Evolutionary conservation across 768 basidiomycete species (phyloP).

Genomic region (Boletus eberwhitei): DNA sequence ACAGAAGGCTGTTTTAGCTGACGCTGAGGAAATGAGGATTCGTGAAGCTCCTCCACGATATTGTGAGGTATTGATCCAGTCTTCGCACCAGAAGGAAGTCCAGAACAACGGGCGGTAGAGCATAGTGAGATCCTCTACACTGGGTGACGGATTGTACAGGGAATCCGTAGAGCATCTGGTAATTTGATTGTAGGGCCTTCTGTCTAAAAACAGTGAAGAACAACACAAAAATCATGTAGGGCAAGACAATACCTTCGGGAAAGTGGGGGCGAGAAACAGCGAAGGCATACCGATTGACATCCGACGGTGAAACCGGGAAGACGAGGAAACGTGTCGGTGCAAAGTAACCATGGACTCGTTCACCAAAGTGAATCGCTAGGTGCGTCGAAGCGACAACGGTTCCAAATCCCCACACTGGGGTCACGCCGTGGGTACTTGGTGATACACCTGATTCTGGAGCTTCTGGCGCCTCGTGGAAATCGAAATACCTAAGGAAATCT

Average conservation of each 20-base stretch:
- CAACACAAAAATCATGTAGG: background rate
- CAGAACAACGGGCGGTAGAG: constrained; percentile 71
- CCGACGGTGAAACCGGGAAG: constrained; percentile 46
- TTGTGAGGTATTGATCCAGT: constrained; percentile 52
- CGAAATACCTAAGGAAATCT: constrained; percentile 56
- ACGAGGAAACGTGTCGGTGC: constrained; percentile 57
- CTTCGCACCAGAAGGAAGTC: constrained; percentile 75
- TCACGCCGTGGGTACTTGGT: constrained; percentile 52
- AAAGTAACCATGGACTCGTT: constrained; percentile 61
- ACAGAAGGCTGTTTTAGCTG: constrained; percentile 70
- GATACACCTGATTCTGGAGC: constrained; percentile 32
- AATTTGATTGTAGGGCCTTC: constrained; percentile 67
- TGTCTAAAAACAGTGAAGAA: constrained; percentile 39
- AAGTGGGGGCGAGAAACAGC: constrained; percentile 60
- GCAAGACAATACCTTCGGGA: constrained; percentile 43
- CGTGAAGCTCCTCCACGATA: constrained; percentile 48
- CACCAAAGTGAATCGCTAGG: constrained; percentile 46
- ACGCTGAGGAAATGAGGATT: constrained; percentile 65
- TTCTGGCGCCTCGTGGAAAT: constrained; percentile 55
- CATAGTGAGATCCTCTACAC: constrained; percentile 62
- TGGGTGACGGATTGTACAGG: constrained; percentile 46
- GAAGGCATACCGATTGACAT: constrained; percentile 52
- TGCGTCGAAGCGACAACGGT: constrained; percentile 51
- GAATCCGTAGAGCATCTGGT: constrained; percentile 56
- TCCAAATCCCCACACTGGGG: constrained; percentile 74